Conservation (phyloP, 129 eudicot species). For the Gnaphalium uliginosum region DNA sequence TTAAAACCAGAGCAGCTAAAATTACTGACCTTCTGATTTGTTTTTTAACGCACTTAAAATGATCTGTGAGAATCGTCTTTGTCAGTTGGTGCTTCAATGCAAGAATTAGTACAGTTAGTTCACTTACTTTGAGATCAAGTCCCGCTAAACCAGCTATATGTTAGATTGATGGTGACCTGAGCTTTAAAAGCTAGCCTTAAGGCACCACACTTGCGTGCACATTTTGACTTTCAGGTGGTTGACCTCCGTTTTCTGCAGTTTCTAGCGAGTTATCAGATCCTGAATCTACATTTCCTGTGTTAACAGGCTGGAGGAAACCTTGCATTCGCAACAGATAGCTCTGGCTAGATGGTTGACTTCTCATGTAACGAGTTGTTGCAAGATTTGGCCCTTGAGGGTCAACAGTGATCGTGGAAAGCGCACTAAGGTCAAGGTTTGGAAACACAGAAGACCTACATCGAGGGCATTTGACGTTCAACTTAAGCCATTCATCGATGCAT, state of each 20-base stretch:
- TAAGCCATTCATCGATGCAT: conserved; percentile 96
- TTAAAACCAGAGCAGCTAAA: not conserved
- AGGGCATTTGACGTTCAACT: conserved; percentile 87
- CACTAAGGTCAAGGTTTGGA: conserved; percentile 89
- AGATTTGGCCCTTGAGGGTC: conserved; percentile 54
- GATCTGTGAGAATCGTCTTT: not conserved
- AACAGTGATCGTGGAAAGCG: conserved; percentile 61
- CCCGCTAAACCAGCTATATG: not conserved
- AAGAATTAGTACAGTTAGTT: not conserved
- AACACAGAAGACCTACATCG: conserved; percentile 90
- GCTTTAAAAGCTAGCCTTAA: conserved; percentile 10
- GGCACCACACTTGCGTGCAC: conserved; percentile 20
- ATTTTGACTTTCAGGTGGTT: conserved; percentile 22
- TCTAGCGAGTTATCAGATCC: conserved; percentile 46
- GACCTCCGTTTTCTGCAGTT: conserved; percentile 52
- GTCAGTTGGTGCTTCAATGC: not conserved
- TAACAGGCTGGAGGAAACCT: conserved; percentile 66
- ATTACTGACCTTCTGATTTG: not conserved
- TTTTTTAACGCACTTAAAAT: not conserved
- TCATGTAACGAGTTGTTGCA: conserved; percentile 57
- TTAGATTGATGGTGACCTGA: not conserved
- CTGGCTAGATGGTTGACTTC: conserved; percentile 70
- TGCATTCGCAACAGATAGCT: conserved; percentile 73
- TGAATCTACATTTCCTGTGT: conserved; percentile 46
- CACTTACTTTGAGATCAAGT: not conserved